A percentile compares a stretch with the other conserved stretches of the same genome.
Conservation (phyloP, 805 yeast genomes). For the Pichia thaimueangensis region DNA sequence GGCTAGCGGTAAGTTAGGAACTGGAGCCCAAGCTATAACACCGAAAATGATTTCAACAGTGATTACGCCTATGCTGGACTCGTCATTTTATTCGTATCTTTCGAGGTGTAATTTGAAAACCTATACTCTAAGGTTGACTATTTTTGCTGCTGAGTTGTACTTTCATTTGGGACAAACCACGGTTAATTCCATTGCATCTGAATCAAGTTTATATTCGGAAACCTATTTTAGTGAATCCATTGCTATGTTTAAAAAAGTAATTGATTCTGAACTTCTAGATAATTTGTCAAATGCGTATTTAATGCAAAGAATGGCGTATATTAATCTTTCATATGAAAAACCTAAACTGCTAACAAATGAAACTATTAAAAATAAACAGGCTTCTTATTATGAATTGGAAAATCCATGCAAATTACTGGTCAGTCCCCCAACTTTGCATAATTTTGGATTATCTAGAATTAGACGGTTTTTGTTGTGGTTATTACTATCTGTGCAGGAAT, state of each 20-base stretch:
- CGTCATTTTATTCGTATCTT: slow-evolving; percentile 65
- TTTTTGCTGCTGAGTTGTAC: slow-evolving; percentile 68
- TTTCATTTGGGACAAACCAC: slow-evolving; percentile 33
- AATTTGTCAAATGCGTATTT: slow-evolving; percentile 35
- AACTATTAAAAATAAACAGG: neutral
- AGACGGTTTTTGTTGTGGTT: slow-evolving; percentile 78
- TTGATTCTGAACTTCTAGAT: slow-evolving; percentile 40
- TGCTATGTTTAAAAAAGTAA: slow-evolving; percentile 38
- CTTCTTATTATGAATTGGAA: slow-evolving; percentile 30
- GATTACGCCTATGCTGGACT: slow-evolving; percentile 58
- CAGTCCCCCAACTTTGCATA: slow-evolving; percentile 34
- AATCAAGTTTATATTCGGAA: slow-evolving; percentile 18
- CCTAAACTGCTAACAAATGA: too few relatives aligned
- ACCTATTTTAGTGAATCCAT: slow-evolving; percentile 41
- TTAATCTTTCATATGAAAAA: slow-evolving; percentile 22
- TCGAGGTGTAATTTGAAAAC: slow-evolving; percentile 65
- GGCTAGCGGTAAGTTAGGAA: slow-evolving; percentile 24
- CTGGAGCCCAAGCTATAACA: slow-evolving; percentile 30
- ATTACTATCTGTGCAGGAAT: slow-evolving; percentile 65
- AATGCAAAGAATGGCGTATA: slow-evolving; percentile 34
- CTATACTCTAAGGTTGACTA: slow-evolving; percentile 61
- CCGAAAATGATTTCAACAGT: slow-evolving; percentile 46
- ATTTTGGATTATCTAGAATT: slow-evolving; percentile 50
- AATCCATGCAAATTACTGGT: slow-evolving; percentile 29
- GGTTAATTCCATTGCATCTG: slow-evolving; percentile 5